A percentile compares a stretch with the other conserved stretches of the same genome.
Conservation (phyloP, 257 asterid species). For the Solanum arcanum region DNA sequence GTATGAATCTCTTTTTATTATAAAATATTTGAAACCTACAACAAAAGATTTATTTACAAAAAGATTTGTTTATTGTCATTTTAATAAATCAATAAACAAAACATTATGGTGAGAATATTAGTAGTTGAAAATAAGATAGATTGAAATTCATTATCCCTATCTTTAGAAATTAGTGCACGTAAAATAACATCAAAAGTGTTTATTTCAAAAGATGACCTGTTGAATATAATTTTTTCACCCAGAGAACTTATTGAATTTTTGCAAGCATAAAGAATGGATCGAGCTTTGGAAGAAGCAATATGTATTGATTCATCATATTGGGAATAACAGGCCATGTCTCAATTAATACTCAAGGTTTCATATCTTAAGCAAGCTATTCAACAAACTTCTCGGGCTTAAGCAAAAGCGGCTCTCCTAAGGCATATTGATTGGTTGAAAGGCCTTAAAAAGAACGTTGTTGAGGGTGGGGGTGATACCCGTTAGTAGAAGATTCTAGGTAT, state of each 20-base stretch:
- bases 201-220: not conserved
- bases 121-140: not conserved
- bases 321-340: not conserved
- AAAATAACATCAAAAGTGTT: not conserved
- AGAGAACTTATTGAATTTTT: not conserved
- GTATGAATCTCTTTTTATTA: not conserved
- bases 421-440: not conserved
- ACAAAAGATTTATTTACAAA: no score
- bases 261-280: not conserved
- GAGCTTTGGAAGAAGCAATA: not conserved
- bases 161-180: not conserved
- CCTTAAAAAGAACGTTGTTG: not conserved
- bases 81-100: not conserved
- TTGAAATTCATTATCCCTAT: not conserved
- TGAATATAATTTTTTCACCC: not conserved
- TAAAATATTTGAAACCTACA: not conserved
- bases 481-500: not conserved
- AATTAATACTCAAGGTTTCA: not conserved
- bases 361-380: not conserved
- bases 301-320: not conserved
- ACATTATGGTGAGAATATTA: not conserved
- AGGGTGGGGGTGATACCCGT: not conserved
- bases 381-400: not conserved
- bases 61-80: not conserved
- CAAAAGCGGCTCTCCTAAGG: not conserved